Conservation (phyloP, 2,329 filamentous ascomycete species). For the Pyrenophora tritici-repentis region DNA sequence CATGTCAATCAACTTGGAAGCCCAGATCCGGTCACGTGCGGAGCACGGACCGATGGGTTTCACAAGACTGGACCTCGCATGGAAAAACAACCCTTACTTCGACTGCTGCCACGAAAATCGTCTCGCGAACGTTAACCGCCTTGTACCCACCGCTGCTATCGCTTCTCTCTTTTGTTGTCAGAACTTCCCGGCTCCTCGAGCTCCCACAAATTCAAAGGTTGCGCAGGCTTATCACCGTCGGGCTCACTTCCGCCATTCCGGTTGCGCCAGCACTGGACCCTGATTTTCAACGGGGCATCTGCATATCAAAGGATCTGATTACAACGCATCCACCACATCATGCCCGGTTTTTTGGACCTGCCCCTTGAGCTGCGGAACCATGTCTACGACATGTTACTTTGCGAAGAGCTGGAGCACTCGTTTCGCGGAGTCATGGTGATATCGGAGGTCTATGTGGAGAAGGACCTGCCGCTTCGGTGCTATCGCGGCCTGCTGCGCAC, state of each 20-base stretch:
- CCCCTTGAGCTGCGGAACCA: conserved; percentile 37
- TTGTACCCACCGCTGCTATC: neutral
- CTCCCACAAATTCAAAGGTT: conserved; percentile 1
- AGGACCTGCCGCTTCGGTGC: conserved; percentile 33
- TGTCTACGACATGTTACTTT: conserved; percentile 35
- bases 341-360: conserved; percentile 39
- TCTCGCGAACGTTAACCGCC: neutral
- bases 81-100: conserved; percentile 3
- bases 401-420: conserved; percentile 26
- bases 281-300: conserved; percentile 10
- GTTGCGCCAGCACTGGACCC: conserved; percentile 1
- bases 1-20: neutral
- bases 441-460: conserved; percentile 34
- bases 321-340: neutral
- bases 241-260: conserved; percentile 20
- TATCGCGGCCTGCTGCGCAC: conserved; percentile 35
- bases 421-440: conserved; percentile 39
- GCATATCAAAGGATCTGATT: conserved; percentile 16
- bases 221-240: neutral
- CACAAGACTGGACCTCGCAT: conserved; percentile 6
- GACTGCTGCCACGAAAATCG: neutral
- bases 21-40: conserved; percentile 12
- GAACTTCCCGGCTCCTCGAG: neutral
- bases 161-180: neutral
- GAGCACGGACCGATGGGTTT: conserved; percentile 14